phyloP scores from a whole-genome alignment of 169 alveolate genomes.

The Cyclospora cayetanensis region DNA sequence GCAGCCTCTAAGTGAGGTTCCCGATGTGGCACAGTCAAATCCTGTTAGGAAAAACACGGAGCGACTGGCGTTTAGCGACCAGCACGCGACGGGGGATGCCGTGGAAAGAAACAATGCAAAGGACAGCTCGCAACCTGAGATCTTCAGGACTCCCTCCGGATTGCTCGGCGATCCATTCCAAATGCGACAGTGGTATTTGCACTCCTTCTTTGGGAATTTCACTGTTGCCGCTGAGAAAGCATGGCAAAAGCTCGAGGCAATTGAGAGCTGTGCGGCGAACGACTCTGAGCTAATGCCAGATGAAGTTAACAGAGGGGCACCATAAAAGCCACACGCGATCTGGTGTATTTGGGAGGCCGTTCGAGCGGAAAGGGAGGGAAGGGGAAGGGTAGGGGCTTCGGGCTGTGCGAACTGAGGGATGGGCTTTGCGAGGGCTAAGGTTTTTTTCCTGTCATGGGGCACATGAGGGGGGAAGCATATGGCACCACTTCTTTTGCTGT shows the following conservation, averaged over 20 bases:
- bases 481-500: too few species aligned
- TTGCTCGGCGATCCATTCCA: slow-evolving; percentile 67
- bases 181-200: slow-evolving; percentile 68
- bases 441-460: too few species aligned
- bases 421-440: too few species aligned
- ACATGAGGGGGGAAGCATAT: too few species aligned
- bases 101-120: neutral
- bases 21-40: too few species aligned
- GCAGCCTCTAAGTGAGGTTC: too few species aligned
- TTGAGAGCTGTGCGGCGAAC: slow-evolving; percentile 17
- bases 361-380: too few species aligned
- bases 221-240: slow-evolving; percentile 70
- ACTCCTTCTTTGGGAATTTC: slow-evolving; percentile 67
- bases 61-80: neutral
- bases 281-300: neutral
- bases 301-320: neutral
- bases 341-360: too few species aligned
- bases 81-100: neutral
- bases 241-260: slow-evolving; percentile 57
- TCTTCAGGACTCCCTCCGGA: slow-evolving; percentile 54
- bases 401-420: too few species aligned
- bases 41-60: neutral
- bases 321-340: too few species aligned
- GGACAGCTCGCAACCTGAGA: neutral
- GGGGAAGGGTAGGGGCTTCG: too few species aligned